Conservation (phyloP, 2,329 filamentous ascomycete genomes). For the Fusarium solani-melongenae region DNA sequence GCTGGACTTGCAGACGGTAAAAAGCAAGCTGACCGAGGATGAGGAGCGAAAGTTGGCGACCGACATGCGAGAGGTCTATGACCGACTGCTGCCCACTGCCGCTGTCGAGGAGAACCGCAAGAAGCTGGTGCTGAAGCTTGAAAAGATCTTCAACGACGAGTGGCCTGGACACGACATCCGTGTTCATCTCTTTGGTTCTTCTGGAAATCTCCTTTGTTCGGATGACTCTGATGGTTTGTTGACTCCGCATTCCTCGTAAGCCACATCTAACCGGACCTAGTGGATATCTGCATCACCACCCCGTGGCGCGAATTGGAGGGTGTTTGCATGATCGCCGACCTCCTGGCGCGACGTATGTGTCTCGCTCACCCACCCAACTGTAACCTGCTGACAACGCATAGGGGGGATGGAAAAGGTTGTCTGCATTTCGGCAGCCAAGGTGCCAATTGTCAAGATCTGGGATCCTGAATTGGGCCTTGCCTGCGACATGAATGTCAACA, state of each 20-base stretch:
- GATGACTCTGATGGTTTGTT: constrained; percentile 92
- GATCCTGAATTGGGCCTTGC: constrained; percentile 90
- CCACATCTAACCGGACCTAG: constrained; percentile 57
- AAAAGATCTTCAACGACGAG: constrained; percentile 86
- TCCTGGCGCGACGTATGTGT: constrained; percentile 83
- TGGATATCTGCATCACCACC: constrained; percentile 98
- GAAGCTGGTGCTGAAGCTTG: constrained; percentile 85
- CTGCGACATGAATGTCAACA: constrained; percentile 99
- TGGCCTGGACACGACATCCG: constrained; percentile 93
- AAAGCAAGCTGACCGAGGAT: constrained; percentile 75
- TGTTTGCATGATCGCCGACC: constrained; percentile 89
- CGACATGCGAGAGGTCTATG: constrained; percentile 88
- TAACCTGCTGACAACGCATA: constrained; percentile 59
- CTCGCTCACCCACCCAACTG: not conserved
- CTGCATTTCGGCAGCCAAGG: constrained; percentile 93
- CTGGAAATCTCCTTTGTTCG: constrained; percentile 92
- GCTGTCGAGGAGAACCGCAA: constrained; percentile 81
- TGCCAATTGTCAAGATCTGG: constrained; percentile 99
- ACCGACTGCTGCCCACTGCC: constrained; percentile 82
- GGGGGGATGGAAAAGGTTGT: constrained; percentile 97
- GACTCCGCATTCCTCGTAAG: not conserved
- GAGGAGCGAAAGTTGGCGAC: constrained; percentile 81
- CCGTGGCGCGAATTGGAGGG: constrained; percentile 87
- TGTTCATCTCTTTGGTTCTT: constrained; percentile 97
- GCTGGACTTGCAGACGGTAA: constrained; percentile 76